Evolutionary conservation across 2,329 filamentous ascomycete species (phyloP).

Genomic region (Ophiosphaerella herpotricha): DNA sequence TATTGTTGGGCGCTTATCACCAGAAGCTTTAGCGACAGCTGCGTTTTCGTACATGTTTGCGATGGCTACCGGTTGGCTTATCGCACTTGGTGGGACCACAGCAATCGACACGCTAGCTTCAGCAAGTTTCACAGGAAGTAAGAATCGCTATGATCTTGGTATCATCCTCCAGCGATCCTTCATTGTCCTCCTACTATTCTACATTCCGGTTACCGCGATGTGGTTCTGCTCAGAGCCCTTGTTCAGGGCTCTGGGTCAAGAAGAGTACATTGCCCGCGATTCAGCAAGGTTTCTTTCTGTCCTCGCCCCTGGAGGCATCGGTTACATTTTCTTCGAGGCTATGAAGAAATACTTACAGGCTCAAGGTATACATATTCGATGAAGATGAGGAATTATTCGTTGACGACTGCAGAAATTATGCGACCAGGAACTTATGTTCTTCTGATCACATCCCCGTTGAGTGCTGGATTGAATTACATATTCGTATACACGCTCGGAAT

Average conservation of each 20-base stretch:
- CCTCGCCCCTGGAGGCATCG: slow-evolving; percentile 78
- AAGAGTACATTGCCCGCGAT: slow-evolving; percentile 74
- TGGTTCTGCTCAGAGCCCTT: slow-evolving; percentile 77
- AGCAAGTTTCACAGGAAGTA: slow-evolving; percentile 79
- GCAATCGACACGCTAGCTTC: slow-evolving; percentile 85
- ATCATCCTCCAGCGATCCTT: slow-evolving; percentile 78
- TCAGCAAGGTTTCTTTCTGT: slow-evolving; percentile 74
- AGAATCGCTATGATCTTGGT: slow-evolving; percentile 77
- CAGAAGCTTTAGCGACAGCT: slow-evolving; percentile 78
- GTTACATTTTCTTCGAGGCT: slow-evolving; percentile 85
- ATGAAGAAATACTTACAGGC: slow-evolving; percentile 68
- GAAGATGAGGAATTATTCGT: background rate
- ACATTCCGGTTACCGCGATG: slow-evolving; percentile 71
- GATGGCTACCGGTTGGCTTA: slow-evolving; percentile 85
- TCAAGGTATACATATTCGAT: slow-evolving; percentile 50
- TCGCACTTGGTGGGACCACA: slow-evolving; percentile 82
- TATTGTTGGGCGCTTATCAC: slow-evolving; percentile 77
- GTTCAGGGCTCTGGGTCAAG: slow-evolving; percentile 76
- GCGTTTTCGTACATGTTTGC: slow-evolving; percentile 95
- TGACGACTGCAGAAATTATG: slow-evolving; percentile 59
- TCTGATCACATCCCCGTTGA: slow-evolving; percentile 64
- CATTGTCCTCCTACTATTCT: slow-evolving; percentile 72
- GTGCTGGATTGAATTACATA: slow-evolving; percentile 64
- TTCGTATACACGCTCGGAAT: slow-evolving; percentile 74
- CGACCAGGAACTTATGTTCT: slow-evolving; percentile 66